Conservation (phyloP, 495 filamentous ascomycete genomes). For the Articulospora tetracladia region DNA sequence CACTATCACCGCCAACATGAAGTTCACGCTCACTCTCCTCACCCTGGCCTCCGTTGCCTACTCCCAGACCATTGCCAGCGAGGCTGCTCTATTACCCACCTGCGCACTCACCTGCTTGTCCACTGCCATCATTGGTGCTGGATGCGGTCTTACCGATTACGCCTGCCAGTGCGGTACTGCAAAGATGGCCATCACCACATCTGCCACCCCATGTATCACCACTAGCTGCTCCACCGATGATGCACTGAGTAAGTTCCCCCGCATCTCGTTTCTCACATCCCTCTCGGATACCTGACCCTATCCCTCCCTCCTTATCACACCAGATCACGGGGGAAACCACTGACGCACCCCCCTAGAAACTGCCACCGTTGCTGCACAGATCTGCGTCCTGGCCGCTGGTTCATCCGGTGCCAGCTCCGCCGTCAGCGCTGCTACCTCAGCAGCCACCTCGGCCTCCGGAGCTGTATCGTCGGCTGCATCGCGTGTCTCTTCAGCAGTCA, state of each 20-base stretch:
- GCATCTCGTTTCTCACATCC: neutral
- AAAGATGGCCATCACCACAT: neutral
- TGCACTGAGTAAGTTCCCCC: slow-evolving; percentile 10
- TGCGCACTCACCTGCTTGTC: slow-evolving; percentile 16
- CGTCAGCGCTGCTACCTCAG: neutral
- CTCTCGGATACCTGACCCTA: neutral
- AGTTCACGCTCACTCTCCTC: slow-evolving; percentile 10
- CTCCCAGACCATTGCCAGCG: slow-evolving; percentile 11
- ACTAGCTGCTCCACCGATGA: slow-evolving; percentile 1
- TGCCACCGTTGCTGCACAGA: neutral
- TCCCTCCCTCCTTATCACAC: too few species aligned
- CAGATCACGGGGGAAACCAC: neutral
- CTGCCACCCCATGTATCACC: slow-evolving; percentile 14
- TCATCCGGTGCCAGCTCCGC: slow-evolving; percentile 8
- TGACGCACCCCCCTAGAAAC: neutral
- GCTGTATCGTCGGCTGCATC: too few species aligned
- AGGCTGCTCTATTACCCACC: slow-evolving; percentile 5
- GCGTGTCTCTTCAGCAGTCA: neutral
- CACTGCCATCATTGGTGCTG: slow-evolving; percentile 2
- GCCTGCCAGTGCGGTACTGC: slow-evolving; percentile 16
- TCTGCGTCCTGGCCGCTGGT: neutral
- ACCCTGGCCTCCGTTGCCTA: slow-evolving; percentile 8
- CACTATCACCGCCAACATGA: slow-evolving; percentile 5
- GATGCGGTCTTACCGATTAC: slow-evolving; percentile 12
- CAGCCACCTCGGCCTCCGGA: too few species aligned